Evolutionary conservation across 345 rosid genomes (phyloP).

Genomic region (Theobroma cacao): DNA sequence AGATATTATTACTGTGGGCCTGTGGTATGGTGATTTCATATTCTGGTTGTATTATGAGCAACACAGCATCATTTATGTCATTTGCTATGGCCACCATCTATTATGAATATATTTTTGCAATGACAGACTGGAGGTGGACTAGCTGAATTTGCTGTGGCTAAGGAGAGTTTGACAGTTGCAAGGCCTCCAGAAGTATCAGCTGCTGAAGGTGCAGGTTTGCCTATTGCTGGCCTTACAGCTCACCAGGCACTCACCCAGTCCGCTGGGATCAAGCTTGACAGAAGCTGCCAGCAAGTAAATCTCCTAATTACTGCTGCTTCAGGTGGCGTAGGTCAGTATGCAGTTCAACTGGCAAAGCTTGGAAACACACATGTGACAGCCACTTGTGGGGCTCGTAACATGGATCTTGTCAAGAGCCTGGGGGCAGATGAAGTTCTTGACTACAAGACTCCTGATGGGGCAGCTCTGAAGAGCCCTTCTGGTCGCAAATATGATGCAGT

Average conservation of each 20-base stretch:
- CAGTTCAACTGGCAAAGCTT: constrained; percentile 69
- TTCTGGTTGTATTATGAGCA: not conserved
- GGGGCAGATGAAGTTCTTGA: constrained; percentile 83
- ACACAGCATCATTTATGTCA: not conserved
- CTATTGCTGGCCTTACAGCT: constrained; percentile 67
- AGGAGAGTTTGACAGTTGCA: constrained; percentile 43
- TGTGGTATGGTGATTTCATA: not conserved
- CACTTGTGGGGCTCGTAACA: constrained; percentile 70
- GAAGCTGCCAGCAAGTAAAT: constrained; percentile 48
- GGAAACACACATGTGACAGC: constrained; percentile 74
- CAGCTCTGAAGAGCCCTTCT: constrained; percentile 62
- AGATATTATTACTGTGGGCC: not conserved
- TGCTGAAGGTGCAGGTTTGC: constrained; percentile 57
- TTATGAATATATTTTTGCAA: constrained; percentile 4
- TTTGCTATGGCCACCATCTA: not conserved
- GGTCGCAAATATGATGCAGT: constrained; percentile 73
- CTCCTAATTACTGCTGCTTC: constrained; percentile 70
- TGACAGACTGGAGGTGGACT: constrained; percentile 51
- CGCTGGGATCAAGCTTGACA: constrained; percentile 67
- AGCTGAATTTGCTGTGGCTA: constrained; percentile 64
- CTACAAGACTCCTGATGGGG: constrained; percentile 71
- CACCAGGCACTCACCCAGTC: constrained; percentile 47
- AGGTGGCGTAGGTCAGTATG: constrained; percentile 80
- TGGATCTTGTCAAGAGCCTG: constrained; percentile 59
- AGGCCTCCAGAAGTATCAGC: constrained; percentile 62